Evolutionary conservation across 345 rosid genomes (phyloP), one percentile per base, ranked within the genome.

Genomic region (Eucalyptus tenuipes): DNA sequence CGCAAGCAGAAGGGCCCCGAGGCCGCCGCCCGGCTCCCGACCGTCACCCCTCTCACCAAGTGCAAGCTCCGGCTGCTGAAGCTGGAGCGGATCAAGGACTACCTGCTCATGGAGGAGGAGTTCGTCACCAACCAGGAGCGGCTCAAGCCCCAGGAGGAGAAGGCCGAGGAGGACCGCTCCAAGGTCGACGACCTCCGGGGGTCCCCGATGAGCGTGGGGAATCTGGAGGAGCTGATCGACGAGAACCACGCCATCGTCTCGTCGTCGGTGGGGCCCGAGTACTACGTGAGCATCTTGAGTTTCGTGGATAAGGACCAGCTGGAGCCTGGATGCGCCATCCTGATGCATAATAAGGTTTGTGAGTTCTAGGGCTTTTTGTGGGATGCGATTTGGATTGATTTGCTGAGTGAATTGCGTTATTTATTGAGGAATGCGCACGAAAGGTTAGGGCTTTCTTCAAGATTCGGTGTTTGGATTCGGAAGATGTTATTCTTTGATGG

Each of bases 251-350:
- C 99, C 4, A 98, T 96, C 82, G 98, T 98, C 86, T 96, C 99
- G 29, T 95, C 98, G 47, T 96, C 99, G 5, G 99, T 96, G 86
- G 99, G 99, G 10, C 99, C 99, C 2, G 99, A 98, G 94, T 98
- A 96, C 79, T 97, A 96, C 66, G 99, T 98, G 18, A 95, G 99
- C 49, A 98, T 98, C 87, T 88, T 97, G 88, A 96, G 99, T 1
- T 98, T 98, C 45, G 99, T 98, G n/a, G 99, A 97, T 89, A 98
- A 98, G 88, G 99, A 98, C 90, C 99, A 97, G 93, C 94, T 98
- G 66, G 99, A 96, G 88, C 99, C 99, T 88, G 99, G 99, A 24
- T 98, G 99, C 89, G 96, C 99, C 85, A 97, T 98, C 85, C 89
- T 98, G 94, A 96, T 96, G 99, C 99, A 98, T 90, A 97, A 97